A percentile compares a stretch with the other conserved stretches of the same genome.
These are phyloP conservation scores for Trichoderma pleuroti DNA, from an alignment of 2,329 filamentous ascomycete species.

Conservation along the genomic window DNA sequence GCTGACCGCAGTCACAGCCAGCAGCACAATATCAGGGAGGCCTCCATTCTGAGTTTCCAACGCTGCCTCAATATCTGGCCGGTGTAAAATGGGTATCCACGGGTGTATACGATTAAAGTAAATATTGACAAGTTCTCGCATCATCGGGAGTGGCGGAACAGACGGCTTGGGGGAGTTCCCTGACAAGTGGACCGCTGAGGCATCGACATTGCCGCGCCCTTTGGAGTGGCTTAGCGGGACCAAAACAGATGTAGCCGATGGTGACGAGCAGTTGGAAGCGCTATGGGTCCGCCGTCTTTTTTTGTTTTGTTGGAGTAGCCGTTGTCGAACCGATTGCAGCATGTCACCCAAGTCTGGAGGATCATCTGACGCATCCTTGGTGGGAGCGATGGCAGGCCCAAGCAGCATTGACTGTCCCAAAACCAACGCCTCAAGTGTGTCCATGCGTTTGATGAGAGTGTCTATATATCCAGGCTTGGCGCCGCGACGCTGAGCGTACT, in stretches of 20 bases:
- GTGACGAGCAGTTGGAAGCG: not conserved
- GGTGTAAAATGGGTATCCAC: slow-evolving; percentile 19
- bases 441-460: slow-evolving; percentile 18
- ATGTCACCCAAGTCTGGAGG: slow-evolving; percentile 7
- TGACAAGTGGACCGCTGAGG: not conserved
- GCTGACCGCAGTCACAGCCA: slow-evolving; percentile 17
- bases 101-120: slow-evolving; percentile 18
- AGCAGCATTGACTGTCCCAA: slow-evolving; percentile 20
- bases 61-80: slow-evolving; percentile 7
- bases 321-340: slow-evolving; percentile 11
- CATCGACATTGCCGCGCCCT: not conserved
- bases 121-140: slow-evolving; percentile 16
- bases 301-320: slow-evolving; percentile 14
- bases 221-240: not conserved
- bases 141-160: slow-evolving; percentile 16
- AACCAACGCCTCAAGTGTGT: slow-evolving; percentile 20
- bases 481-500: slow-evolving; percentile 18
- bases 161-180: not conserved
- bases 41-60: not conserved
- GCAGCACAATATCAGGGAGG: slow-evolving; percentile 16
- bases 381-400: not conserved
- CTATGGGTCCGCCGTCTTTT: not conserved
- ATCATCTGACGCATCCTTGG: not conserved
- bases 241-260: not conserved
- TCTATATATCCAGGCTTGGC: slow-evolving; percentile 20